Base-by-base conservation (phyloP, 176 grass and related monocot genomes). In the Hsuehochloa calcarea region DNA sequence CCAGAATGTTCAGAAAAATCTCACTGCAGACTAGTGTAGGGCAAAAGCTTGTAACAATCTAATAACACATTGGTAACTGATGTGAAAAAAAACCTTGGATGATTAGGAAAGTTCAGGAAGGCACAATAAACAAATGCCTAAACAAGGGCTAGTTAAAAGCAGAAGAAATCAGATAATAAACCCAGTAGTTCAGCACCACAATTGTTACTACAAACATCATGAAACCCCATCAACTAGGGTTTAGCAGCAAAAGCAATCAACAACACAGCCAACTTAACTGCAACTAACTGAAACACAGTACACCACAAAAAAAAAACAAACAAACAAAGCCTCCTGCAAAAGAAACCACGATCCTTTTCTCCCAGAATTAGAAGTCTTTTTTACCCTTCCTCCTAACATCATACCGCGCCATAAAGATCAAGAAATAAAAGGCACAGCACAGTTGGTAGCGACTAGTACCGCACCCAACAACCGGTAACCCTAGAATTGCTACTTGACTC, bases 311-410 rank as follows among this genome's bases (percentile, higher is more conserved):
- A n/a, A n/a, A n/a, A n/a, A n/a, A n/a, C n/a, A n/a, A n/a, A n/a
- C n/a, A n/a, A n/a, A n/a, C 45, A 84, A 78, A 88, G 68, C 63
- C 29, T 71, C 78, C 54, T 13, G 41, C 72, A 64, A 78, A 92
- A 73, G 73, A 79, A 27, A 76, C 31, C 17, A 82, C 2, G 84
- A 71, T 78, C 77, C 14, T 78, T 71, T 13, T 43, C 27, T 47
- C 65, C 74, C 67, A 54, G 43, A 87, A 90, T 84, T 80, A 78
- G 80, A 62, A 79, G 67, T 51, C 73, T 74, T 79, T 67, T 72
- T 72, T 31, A 2, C 83, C 83, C 65, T 64, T 50, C 35, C 10
- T 45, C 35, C 66, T 40, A 81, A 70, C 78, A 86, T 43, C 65
- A 83, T 20, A 31, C 35, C 12, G 37, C 39, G 34, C 14, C 46